Evolutionary conservation across 148 eudicot species (phyloP), one percentile per base, ranked within the genome.

Genomic region (Amaranthus palmeri): DNA sequence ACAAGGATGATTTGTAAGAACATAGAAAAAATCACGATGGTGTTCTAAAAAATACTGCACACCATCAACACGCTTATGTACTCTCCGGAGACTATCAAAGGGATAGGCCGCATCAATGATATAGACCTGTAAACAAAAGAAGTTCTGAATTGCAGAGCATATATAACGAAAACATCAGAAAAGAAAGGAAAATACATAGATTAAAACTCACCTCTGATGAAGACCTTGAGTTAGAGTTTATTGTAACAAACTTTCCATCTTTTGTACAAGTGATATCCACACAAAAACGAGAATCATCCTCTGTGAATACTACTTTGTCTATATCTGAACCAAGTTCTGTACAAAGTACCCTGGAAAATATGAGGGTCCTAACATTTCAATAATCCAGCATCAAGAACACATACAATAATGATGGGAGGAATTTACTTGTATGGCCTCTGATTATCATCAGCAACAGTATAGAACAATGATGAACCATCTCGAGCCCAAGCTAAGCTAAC

Each of bases 401-500:
- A 52, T 52, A 8, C 52, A 74, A 63, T 8, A 65, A 46, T 4
- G 62, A 72, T 61, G 10, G 15, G 7, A 76, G 67, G 67, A 69
- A 71, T 52, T 80, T 89, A 79, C 98, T 89, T 95, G 88, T 83
- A 81, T 68, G 99, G 99, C 57, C 99, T 81, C 76, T 90, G 99
- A 77, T 87, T 92, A 81, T 84, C 83, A 76, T 95, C 96, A 66
- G 83, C 85, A 61, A 81, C 63, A 15, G 99, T 95, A 63, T 92
- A 92, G 75, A 95, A 89, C 76, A 95, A 77, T 48, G 87, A 80
- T 58, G 78, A 56, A 57, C 93, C 70, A 79, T 90, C 96, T 70
- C 79, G 89, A 73, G 92, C 88, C 99, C 99, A 95, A 64, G 90
- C 96, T 84, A 95, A 80, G 84, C 97, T 95, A 58, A 95, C 90